Evolutionary conservation across 371 early-diverging fungal genomes (phyloP), one percentile per base, ranked within the genome.

Genomic region (Apophysomyces trapeziformis): DNA sequence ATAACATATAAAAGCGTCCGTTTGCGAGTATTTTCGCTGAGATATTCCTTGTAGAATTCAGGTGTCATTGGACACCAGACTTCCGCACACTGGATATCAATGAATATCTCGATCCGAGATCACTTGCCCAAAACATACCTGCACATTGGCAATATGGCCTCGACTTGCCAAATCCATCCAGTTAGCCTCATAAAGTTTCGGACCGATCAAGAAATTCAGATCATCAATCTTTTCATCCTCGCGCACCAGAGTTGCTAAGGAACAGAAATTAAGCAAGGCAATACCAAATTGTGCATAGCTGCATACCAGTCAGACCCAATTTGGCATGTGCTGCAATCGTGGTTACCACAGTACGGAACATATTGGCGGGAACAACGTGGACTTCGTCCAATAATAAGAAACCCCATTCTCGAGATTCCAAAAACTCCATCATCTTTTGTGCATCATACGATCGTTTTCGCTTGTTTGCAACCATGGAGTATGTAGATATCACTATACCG

Each of bases 211-310:
- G 74, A 97, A 99, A 82, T 99, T 99, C 62, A 99, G 82, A 75
- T 99, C 98, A 70, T 92, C 94, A 77, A 99, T 99, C 82, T 99
- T 99, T 74, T 99, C 99, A 78, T 99, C 99, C 76, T 99, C 99
- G 68, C 99, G 89, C 26, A 99, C 99, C 21, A 99, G 85, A 0
- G 99, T 99, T 1, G 99, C 99, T 64, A 26, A 26, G 32, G 66
- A 61, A 37, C 54, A 44, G 1, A 38, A 14, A 4, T 6, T 58
- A n/a, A 61, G 14, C 0, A 32, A 26, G 32, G 2, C 21, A 7
- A 16, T 38, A 12, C 44, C 37, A 7, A 35, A 14, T 18, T n/a
- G 4, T 61, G 16, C 12, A 8, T 37, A 32, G 13, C 18, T n/a
- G 26, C 60, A 14, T 63, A 74, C 74, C 75, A 0, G 99, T 99